Base-by-base conservation (phyloP, 768 basidiomycete species). In the Pleurotus djamor region DNA sequence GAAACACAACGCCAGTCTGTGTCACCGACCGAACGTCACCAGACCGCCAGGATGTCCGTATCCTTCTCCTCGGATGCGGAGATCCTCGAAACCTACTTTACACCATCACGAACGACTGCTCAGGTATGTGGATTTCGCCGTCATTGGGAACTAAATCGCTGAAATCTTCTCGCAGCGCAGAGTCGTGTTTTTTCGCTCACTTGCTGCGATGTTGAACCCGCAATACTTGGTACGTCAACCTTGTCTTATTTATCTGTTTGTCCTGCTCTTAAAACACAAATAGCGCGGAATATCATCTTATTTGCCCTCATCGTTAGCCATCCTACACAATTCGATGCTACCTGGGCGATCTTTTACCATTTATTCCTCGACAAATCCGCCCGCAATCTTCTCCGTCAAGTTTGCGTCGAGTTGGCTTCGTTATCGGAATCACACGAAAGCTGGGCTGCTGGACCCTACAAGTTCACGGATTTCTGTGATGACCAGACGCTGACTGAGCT, bases 21-120 rank as follows among this genome's bases (percentile, higher is more conserved):
- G 64, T 83, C 4, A 79, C 77, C 5, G 67, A 73, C 36, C 71
- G 75, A 60, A 65, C 83, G 10, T 67, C 78, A 54, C 75, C 71
- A 2, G 79, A 79, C 59, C 28, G 10, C 28, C 69, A 75, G 52
- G 60, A 70, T 45, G 81, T 77, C 10, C 62, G 72, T 32, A 66
- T 82, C 33, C 63, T 84, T 2, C 68, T 79, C 51, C 67, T 81
- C 13, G 82, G 76, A 1, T 83, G 80, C 59, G 81, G 82, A 28
- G 81, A 83, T 57, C 77, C 78, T 7, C 66, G 81, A 28, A 79
- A 80, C 52, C 71, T 83, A 7, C 52, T 83, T 21, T 78, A 76
- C 61, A 81, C 82, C 0, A 59, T 79, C 1, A 65, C 63, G 49
- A 61, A 63, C 52, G 71, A 71, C 47, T 63, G 63, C 32, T 28